These are phyloP conservation scores for Kwoniella shivajii DNA, from an alignment of 1,284 basidiomycete genomes.

Conservation along the genomic window DNA sequence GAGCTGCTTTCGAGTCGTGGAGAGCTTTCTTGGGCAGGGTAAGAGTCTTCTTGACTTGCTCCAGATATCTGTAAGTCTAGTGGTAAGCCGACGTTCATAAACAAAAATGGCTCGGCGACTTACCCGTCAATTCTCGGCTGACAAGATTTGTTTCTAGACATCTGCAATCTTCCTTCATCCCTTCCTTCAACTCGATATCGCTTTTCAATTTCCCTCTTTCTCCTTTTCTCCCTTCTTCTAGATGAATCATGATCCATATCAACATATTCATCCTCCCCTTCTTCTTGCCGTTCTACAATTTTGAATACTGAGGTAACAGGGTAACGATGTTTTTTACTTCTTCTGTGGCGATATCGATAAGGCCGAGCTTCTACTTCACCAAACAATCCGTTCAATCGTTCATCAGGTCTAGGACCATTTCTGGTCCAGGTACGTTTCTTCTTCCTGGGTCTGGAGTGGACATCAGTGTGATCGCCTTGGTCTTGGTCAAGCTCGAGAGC, in stretches of 20 bases:
- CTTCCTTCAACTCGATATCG: background rate
- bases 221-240: constrained; percentile 1
- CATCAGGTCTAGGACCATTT: constrained; percentile 11
- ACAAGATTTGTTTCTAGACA: constrained; percentile 3
- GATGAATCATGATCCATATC: background rate
- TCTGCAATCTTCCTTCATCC: background rate
- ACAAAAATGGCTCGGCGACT: no score
- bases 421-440: background rate
- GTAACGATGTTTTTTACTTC: background rate
- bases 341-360: background rate
- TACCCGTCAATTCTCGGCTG: constrained; percentile 1
- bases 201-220: background rate
- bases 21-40: background rate
- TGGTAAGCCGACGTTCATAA: no score
- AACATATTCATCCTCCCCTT: background rate
- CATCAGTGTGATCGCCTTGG: background rate
- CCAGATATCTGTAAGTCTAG: background rate
- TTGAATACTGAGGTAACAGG: background rate
- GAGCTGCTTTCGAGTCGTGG: constrained; percentile 1
- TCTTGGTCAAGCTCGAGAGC: background rate
- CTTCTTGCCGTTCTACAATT: no score
- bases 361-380: background rate
- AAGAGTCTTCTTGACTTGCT: background rate
- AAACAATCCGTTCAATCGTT: background rate
- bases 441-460: background rate